These are phyloP conservation scores for Mesembryanthemum crystallinum DNA, from an alignment of 148 eudicot genomes.

Conservation along the genomic window DNA sequence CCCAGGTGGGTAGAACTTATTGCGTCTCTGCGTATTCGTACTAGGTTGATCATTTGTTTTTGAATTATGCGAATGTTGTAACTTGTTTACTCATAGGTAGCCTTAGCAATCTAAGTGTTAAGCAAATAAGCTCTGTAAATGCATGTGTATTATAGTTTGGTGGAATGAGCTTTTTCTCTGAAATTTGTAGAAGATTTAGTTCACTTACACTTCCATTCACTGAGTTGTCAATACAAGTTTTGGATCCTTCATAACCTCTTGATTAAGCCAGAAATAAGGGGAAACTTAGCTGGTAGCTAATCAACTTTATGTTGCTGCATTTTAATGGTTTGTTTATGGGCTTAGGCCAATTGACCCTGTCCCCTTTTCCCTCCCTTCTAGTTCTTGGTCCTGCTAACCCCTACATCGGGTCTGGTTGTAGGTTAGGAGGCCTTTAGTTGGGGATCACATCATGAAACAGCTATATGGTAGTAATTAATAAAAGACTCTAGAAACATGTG, in stretches of 20 bases:
- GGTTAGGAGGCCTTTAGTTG: neutral
- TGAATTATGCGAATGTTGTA: neutral
- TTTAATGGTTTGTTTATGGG: neutral
- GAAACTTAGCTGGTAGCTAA: neutral
- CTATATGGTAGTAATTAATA: neutral
- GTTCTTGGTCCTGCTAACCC: neutral
- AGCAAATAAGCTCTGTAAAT: too few relatives aligned
- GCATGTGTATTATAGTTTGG: neutral
- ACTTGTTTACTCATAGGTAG: neutral
- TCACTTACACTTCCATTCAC: neutral
- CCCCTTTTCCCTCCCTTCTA: neutral
- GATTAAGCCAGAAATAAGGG: neutral
- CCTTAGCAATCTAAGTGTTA: too few relatives aligned
- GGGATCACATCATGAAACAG: neutral
- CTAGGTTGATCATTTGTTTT: neutral
- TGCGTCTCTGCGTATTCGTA: neutral
- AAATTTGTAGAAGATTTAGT: neutral
- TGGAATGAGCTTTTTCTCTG: neutral
- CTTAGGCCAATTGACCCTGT: neutral
- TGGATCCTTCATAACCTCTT: neutral
- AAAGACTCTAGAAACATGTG: neutral
- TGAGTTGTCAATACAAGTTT: neutral
- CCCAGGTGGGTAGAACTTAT: slow-evolving; percentile 49
- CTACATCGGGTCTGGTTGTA: neutral
- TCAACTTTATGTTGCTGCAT: neutral